Percentiles rank a stretch among this genome's conserved stretches.
Evolutionary conservation across 2,329 filamentous ascomycete genomes (phyloP).

Genomic region (Calonectria leucothoes): DNA sequence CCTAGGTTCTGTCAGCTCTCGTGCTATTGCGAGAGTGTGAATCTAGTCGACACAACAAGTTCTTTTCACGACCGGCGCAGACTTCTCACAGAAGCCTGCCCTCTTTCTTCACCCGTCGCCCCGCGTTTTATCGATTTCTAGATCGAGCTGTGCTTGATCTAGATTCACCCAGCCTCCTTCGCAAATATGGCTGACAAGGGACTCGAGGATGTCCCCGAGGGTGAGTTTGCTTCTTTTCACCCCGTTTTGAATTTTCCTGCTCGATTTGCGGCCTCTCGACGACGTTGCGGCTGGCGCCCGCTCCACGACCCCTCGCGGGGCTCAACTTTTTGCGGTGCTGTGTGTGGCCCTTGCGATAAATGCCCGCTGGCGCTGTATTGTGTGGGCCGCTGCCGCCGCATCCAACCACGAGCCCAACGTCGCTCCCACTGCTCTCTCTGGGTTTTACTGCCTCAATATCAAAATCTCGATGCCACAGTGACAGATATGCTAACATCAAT

Average conservation of each 20-base stretch:
- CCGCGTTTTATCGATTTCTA: conserved; percentile 62
- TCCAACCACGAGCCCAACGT: conserved; percentile 25
- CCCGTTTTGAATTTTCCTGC: conserved; percentile 9
- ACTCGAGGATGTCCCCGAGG: conserved; percentile 97
- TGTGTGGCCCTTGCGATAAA: conserved; percentile 19
- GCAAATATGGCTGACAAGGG: conserved; percentile 99
- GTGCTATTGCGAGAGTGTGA: conserved; percentile 59
- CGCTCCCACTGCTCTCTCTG: conserved; percentile 9
- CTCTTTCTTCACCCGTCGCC: conserved; percentile 51
- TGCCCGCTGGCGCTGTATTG: conserved; percentile 15
- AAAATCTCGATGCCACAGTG: neutral
- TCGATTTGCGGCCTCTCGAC: conserved; percentile 16
- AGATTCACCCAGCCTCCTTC: conserved; percentile 67
- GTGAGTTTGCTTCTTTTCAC: conserved; percentile 66
- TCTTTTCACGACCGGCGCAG: conserved; percentile 46
- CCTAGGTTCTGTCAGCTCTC: conserved; percentile 57
- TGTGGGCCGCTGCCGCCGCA: conserved; percentile 29
- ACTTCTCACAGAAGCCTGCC: conserved; percentile 50
- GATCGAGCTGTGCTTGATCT: conserved; percentile 86
- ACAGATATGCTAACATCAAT: conserved; percentile 34
- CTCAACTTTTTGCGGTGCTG: conserved; percentile 22
- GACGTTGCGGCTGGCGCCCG: conserved; percentile 24
- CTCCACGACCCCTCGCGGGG: conserved; percentile 25
- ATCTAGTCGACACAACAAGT: conserved; percentile 56
- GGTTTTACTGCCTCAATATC: neutral